A percentile compares a stretch with the other conserved stretches of the same genome.
phyloP scores from a whole-genome alignment of 805 yeast genomes.

The Yueomyces sp. region DNA sequence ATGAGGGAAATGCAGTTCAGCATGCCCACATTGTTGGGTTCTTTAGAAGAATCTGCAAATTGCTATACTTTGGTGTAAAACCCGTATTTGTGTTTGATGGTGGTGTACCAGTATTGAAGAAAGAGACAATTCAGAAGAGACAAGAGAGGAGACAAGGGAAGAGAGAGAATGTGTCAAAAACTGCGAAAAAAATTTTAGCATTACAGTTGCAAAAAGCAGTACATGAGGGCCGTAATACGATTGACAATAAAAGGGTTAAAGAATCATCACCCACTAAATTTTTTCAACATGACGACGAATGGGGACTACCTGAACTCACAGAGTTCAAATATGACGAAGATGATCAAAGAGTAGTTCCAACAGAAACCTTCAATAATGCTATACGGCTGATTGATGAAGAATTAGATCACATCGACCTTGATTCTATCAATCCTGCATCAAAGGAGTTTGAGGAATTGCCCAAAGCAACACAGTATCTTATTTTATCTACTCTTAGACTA shows the following conservation, averaged over 20 bases:
- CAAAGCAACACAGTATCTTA: slow-evolving; percentile 73
- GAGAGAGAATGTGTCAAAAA: slow-evolving; percentile 49
- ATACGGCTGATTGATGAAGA: slow-evolving; percentile 44
- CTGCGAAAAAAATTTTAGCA: slow-evolving; percentile 74
- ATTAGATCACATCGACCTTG: slow-evolving; percentile 56
- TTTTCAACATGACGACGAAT: slow-evolving; percentile 54
- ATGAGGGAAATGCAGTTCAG: slow-evolving; percentile 61
- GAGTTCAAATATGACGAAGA: slow-evolving; percentile 36
- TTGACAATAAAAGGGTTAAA: slow-evolving; percentile 1
- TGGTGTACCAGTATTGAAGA: slow-evolving; percentile 76
- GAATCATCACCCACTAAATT: slow-evolving; percentile 16
- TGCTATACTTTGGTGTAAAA: slow-evolving; percentile 70
- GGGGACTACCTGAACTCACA: slow-evolving; percentile 64
- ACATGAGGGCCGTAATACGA: neutral
- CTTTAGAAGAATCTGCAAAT: slow-evolving; percentile 82
- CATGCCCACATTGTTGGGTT: slow-evolving; percentile 92
- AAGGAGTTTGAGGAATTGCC: slow-evolving; percentile 68
- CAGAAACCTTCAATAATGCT: slow-evolving; percentile 53
- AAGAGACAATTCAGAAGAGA: slow-evolving; percentile 62
- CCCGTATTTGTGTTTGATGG: slow-evolving; percentile 96
- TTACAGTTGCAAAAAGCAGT: slow-evolving; percentile 50
- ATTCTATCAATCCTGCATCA: slow-evolving; percentile 73
- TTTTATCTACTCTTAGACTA: slow-evolving; percentile 67
- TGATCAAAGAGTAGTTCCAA: slow-evolving; percentile 66
- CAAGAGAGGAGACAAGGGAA: slow-evolving; percentile 64